phyloP scores from a whole-genome alignment of 352 stramenopile genomes.

The Aphanomyces invadans region DNA sequence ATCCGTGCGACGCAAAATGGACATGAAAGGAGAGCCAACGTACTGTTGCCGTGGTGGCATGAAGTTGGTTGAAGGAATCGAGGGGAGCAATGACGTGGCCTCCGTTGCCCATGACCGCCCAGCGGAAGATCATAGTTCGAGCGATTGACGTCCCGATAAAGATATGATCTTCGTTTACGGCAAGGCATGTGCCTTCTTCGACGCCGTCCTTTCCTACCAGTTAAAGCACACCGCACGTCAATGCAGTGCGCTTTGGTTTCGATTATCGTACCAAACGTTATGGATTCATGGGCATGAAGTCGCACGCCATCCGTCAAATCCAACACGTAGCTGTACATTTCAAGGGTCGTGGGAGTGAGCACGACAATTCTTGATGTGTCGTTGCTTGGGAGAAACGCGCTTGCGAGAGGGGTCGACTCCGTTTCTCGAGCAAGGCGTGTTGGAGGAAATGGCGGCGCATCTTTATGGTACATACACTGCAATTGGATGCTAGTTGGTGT shows the following conservation, averaged over 20 bases:
- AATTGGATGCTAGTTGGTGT: background rate
- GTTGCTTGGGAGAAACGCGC: background rate
- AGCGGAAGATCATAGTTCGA: slow-evolving; percentile 20
- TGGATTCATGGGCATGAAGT: background rate
- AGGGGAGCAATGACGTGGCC: slow-evolving; percentile 12
- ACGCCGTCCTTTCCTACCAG: slow-evolving; percentile 3
- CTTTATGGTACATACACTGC: slow-evolving; percentile 4
- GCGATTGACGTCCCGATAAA: slow-evolving; percentile 17
- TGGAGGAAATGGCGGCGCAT: slow-evolving; percentile 1
- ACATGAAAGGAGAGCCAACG: background rate
- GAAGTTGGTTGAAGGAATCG: background rate
- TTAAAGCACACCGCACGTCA: background rate
- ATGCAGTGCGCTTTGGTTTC: background rate
- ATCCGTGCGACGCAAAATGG: background rate
- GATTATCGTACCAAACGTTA: slow-evolving; percentile 13
- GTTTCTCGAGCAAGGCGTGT: background rate
- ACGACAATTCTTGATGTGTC: background rate
- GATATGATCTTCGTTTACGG: slow-evolving; percentile 20
- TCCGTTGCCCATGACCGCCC: slow-evolving; percentile 4
- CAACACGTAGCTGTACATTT: slow-evolving; percentile 16
- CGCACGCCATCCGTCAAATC: slow-evolving; percentile 4
- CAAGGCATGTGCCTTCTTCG: background rate
- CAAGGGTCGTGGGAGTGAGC: slow-evolving; percentile 11
- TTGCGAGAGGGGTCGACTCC: background rate
- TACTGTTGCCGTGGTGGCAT: background rate